A percentile compares a stretch with the other conserved stretches of the same genome.
phyloP scores from a whole-genome alignment of 257 asterid genomes.

The Haberlea rhodopensis region DNA sequence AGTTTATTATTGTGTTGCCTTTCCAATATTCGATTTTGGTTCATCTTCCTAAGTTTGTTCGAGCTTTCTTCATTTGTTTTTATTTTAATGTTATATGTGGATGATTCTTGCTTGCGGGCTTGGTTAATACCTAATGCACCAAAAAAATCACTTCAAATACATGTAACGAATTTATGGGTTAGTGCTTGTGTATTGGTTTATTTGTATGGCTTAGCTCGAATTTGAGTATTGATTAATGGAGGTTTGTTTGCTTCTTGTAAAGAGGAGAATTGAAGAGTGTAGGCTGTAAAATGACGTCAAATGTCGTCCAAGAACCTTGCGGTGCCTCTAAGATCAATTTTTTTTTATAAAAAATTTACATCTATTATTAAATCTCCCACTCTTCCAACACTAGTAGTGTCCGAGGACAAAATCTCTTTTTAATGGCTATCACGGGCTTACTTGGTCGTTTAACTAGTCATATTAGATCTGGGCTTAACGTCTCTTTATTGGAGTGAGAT shows the following conservation, averaged over 20 bases:
- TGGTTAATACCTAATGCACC: neutral
- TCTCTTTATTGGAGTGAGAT: neutral
- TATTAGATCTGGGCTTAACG: neutral
- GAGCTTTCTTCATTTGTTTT: neutral
- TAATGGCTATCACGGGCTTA: neutral
- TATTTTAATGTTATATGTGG: neutral
- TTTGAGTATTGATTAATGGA: neutral
- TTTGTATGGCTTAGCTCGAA: constrained; percentile 2
- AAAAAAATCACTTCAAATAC: too few species aligned
- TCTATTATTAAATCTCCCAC: neutral
- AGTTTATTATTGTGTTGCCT: neutral
- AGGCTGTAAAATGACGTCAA: constrained; percentile 2
- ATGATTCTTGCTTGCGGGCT: neutral
- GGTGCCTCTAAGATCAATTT: neutral
- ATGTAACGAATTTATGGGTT: neutral
- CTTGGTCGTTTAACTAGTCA: neutral
- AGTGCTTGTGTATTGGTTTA: constrained; percentile 21
- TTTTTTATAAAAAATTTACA: neutral
- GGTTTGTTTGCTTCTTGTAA: constrained; percentile 1
- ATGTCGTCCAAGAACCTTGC: neutral
- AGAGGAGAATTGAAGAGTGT: constrained; percentile 6
- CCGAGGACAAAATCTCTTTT: neutral
- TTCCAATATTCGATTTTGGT: neutral
- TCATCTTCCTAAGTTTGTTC: neutral
- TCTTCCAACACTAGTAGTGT: neutral